A percentile compares a stretch with the other conserved stretches of the same genome.
Conservation (phyloP, 768 basidiomycete species). For the Asterophora lycoperdoides region DNA sequence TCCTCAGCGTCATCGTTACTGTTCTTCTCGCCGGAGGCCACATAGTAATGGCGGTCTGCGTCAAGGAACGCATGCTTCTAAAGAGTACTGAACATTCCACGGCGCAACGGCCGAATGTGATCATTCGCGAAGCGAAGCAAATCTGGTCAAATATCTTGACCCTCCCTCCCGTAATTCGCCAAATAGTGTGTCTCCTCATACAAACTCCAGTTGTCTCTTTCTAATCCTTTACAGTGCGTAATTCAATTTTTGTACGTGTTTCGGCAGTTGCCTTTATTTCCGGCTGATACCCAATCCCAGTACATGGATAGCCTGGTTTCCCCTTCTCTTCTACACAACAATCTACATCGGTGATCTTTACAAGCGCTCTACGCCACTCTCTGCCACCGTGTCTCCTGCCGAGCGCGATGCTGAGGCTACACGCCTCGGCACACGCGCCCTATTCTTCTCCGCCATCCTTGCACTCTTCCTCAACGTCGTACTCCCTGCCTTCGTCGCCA, state of each 20-base stretch:
- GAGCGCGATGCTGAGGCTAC: conserved; percentile 65
- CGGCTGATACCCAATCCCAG: conserved; percentile 30
- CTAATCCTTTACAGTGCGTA: conserved; percentile 46
- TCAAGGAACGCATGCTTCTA: conserved; percentile 74
- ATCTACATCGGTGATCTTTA: conserved; percentile 88
- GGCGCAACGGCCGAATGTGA: conserved; percentile 27
- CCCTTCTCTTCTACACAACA: conserved; percentile 83
- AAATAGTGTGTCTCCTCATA: conserved; percentile 58
- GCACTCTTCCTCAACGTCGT: conserved; percentile 64
- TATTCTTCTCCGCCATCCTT: conserved; percentile 74
- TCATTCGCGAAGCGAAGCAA: conserved; percentile 46
- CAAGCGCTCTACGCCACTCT: conserved; percentile 40
- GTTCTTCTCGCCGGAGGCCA: conserved; percentile 66
- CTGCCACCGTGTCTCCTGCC: conserved; percentile 17
- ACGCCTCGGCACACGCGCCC: conserved; percentile 76
- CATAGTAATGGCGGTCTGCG: conserved; percentile 49
- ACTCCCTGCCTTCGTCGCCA: conserved; percentile 59
- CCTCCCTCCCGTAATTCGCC: conserved; percentile 70
- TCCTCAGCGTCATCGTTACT: conserved; percentile 72
- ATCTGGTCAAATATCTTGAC: conserved; percentile 70
- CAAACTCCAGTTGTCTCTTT: too few species aligned
- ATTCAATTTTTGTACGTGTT: conserved; percentile 76
- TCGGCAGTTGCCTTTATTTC: not conserved
- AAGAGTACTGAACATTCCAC: conserved; percentile 11
- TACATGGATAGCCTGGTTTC: conserved; percentile 90